Evolutionary conservation across 2,329 filamentous ascomycete genomes (phyloP), one percentile per base, ranked within the genome.

Genomic region (Nothopassalora personata): DNA sequence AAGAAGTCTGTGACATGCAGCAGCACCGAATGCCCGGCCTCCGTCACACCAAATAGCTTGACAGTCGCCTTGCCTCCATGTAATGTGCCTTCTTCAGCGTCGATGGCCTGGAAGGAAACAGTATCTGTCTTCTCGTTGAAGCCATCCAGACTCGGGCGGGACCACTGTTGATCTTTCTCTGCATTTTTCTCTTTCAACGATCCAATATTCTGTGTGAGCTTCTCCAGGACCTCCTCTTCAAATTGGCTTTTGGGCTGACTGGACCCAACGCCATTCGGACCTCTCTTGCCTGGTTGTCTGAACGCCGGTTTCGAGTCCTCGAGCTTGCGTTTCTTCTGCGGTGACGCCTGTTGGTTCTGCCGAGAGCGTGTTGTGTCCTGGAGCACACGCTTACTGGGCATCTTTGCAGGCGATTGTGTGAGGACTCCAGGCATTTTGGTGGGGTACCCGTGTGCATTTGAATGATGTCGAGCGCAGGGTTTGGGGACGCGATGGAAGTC

Each of bases 1-100:
- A 91, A 87, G 76, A 99, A 99, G 70, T 91, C 90, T 15, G 90
- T 96, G 63, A 99, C 92, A 73, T 99, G 94, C 11, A 99, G 80
- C 74, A 99, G 84, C 43, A 96, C 91, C 3, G 94, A 99, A 75
- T 99, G 88, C 56, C 94, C 94, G 46, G 74, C 75, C 81, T 89
- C 86, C 34, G 91, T 96, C 4, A 97, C 91, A 68, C 94, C 94
- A 75, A 97, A 99, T 19, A 99, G 82, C 78, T 94, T 95, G 58
- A 99, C 84, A 0, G 90, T 87, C 0, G 90, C 80, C 70, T 81
- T 86, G 19, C 90, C 90, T 52, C 89, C 89, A 71, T 87, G 79
- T 1, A 97, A 74, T 3, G 86, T 89, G 19, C 94, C 93, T 73
- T 99, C 93, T 71, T 97, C 92, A 1, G 86, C 88, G 70, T 99